A percentile compares a stretch with the other conserved stretches of the same genome.
These are phyloP conservation scores for Aegilops umbellulata DNA, from an alignment of 176 grass and related monocot genomes.

Conservation along the genomic window DNA sequence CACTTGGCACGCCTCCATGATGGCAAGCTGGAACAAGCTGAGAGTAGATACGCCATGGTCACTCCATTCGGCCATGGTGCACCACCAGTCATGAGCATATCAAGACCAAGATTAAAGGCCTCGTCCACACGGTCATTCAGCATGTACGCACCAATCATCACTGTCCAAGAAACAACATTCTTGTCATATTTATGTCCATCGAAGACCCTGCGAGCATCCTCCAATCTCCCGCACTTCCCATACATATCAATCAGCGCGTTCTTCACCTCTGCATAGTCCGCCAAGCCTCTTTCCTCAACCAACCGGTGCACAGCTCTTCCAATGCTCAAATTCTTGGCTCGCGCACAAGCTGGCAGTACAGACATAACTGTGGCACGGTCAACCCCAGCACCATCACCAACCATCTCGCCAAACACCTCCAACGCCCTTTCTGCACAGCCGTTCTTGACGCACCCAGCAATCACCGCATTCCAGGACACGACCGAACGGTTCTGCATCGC, in stretches of 20 bases:
- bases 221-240: slow-evolving; percentile 54
- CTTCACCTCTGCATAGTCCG: slow-evolving; percentile 35
- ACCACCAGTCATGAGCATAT: slow-evolving; percentile 38
- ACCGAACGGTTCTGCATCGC: slow-evolving; percentile 33
- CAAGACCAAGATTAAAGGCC: slow-evolving; percentile 39
- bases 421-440: slow-evolving; percentile 38
- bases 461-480: slow-evolving; percentile 66
- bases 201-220: slow-evolving; percentile 50
- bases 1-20: slow-evolving; percentile 44
- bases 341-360: slow-evolving; percentile 56
- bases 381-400: slow-evolving; percentile 16
- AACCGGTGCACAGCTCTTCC: slow-evolving; percentile 51
- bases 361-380: slow-evolving; percentile 54
- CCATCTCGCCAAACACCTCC: slow-evolving; percentile 45
- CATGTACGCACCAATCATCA: slow-evolving; percentile 48
- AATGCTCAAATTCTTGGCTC: slow-evolving; percentile 39
- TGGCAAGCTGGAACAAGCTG: slow-evolving; percentile 34
- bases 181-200: slow-evolving; percentile 29
- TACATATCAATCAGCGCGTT: slow-evolving; percentile 78
- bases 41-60: slow-evolving; percentile 59
- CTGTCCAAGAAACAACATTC: slow-evolving; percentile 66
- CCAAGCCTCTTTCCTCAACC: slow-evolving; percentile 44
- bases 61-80: slow-evolving; percentile 55
- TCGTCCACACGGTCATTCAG: slow-evolving; percentile 21
- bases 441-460: slow-evolving; percentile 45